A percentile compares a stretch with the other conserved stretches of the same genome.
Conservation (phyloP, 768 basidiomycete species). For the Lentinula boryana region DNA sequence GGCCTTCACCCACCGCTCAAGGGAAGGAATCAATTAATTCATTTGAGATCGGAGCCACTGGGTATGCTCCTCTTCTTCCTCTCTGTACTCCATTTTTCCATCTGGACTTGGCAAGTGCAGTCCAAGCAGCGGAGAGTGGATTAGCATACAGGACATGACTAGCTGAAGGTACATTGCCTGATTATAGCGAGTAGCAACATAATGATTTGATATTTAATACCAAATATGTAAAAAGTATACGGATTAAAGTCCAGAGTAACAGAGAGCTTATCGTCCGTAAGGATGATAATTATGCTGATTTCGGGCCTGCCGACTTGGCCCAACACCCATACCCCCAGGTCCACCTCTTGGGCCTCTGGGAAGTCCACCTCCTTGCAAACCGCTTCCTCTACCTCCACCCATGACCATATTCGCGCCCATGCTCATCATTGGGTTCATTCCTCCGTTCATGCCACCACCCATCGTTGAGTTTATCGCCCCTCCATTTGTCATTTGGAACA, state of each 20-base stretch:
- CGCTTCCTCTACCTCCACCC: neutral
- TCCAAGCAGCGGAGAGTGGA: conserved; percentile 58
- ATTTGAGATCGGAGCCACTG: conserved; percentile 10
- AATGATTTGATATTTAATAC: neutral
- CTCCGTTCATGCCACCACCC: conserved; percentile 16
- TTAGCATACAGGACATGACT: neutral
- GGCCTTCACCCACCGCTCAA: conserved; percentile 12
- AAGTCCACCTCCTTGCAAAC: neutral
- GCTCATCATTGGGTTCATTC: neutral
- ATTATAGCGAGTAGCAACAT: no score
- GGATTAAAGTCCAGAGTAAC: neutral
- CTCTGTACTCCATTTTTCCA: conserved; percentile 84
- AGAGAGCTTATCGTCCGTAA: conserved; percentile 1
- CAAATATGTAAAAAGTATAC: neutral
- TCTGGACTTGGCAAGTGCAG: conserved; percentile 72
- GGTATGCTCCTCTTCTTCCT: conserved; percentile 37
- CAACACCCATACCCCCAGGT: neutral
- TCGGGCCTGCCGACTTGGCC: neutral
- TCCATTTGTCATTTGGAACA: conserved; percentile 81
- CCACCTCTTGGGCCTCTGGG: conserved; percentile 1
- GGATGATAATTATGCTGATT: conserved; percentile 6
- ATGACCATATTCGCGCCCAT: neutral
- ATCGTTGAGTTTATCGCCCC: conserved; percentile 48
- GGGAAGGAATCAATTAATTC: conserved; percentile 21
- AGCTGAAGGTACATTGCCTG: no score